phyloP scores from a whole-genome alignment of 176 grass and related monocot species.

The Aegilops sharonensis region DNA sequence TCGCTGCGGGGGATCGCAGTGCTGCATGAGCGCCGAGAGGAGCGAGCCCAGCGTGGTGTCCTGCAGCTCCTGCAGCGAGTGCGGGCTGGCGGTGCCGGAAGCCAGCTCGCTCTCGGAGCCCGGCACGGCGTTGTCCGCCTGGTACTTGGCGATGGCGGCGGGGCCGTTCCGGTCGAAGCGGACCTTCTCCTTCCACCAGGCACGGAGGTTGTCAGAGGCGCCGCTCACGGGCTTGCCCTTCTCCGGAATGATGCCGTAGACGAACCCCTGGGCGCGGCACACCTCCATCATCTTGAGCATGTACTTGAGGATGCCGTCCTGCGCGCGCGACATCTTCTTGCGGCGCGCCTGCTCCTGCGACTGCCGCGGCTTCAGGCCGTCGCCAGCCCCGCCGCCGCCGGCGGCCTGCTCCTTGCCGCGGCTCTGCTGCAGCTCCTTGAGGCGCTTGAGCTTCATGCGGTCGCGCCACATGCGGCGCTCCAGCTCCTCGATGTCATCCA shows the following conservation, averaged over 20 bases:
- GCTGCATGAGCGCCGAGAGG: constrained; percentile 96
- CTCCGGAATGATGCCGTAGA: constrained; percentile 98
- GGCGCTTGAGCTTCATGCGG: constrained; percentile 77
- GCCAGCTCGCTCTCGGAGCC: constrained; percentile 53
- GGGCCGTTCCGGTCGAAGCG: constrained; percentile 97
- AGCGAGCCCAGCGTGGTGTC: constrained; percentile 93
- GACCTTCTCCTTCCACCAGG: constrained; percentile 99
- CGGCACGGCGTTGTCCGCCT: constrained; percentile 60
- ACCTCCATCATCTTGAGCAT: constrained; percentile 99
- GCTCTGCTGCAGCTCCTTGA: constrained; percentile 82
- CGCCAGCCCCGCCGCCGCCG: neutral
- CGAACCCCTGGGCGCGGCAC: constrained; percentile 89
- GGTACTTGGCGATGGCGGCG: constrained; percentile 91
- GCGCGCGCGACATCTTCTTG: constrained; percentile 99
- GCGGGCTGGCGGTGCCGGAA: constrained; percentile 42
- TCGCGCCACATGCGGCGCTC: constrained; percentile 95
- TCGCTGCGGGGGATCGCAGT: constrained; percentile 94
- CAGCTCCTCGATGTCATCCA: constrained; percentile 88
- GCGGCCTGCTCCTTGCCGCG: constrained; percentile 56
- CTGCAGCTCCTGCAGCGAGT: constrained; percentile 92
- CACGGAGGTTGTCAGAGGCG: constrained; percentile 90
- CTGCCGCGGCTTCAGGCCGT: constrained; percentile 56
- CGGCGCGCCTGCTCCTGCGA: constrained; percentile 93
- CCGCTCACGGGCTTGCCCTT: constrained; percentile 98
- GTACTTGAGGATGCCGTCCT: constrained; percentile 99